Evolutionary conservation across 345 rosid species (phyloP).

Genomic region (Gossypium stocksii): DNA sequence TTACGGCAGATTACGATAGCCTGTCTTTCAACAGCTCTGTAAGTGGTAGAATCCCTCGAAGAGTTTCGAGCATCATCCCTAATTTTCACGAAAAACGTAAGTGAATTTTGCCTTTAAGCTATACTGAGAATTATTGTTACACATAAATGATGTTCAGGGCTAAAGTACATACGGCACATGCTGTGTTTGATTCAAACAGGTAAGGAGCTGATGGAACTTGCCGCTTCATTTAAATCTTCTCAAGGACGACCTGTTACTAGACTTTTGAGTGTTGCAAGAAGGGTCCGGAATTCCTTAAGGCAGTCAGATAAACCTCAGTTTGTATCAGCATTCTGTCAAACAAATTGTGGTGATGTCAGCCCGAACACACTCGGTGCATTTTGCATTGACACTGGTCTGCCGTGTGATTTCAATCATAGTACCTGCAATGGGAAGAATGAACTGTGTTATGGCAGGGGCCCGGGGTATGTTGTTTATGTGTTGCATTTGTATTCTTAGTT

Average conservation of each 20-base stretch:
- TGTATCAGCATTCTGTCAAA: slow-evolving; percentile 73
- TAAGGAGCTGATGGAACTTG: slow-evolving; percentile 65
- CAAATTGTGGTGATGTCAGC: slow-evolving; percentile 81
- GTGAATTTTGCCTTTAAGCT: slow-evolving; percentile 10
- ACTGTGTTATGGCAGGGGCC: slow-evolving; percentile 66
- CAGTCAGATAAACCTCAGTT: slow-evolving; percentile 52
- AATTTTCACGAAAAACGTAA: slow-evolving; percentile 40
- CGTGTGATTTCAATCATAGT: slow-evolving; percentile 75
- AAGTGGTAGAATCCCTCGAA: slow-evolving; percentile 37
- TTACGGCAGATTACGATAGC: background rate
- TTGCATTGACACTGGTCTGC: slow-evolving; percentile 57
- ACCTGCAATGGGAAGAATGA: slow-evolving; percentile 82
- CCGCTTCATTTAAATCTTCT: slow-evolving; percentile 54
- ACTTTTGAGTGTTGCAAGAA: slow-evolving; percentile 44
- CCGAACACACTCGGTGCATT: slow-evolving; percentile 60
- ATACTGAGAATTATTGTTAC: background rate
- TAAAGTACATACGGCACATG: slow-evolving; percentile 15
- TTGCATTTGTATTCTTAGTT: background rate
- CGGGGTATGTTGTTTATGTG: slow-evolving; percentile 43
- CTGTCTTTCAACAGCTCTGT: background rate
- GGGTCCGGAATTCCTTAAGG: slow-evolving; percentile 59
- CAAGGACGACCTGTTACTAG: slow-evolving; percentile 52
- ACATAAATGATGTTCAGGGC: background rate
- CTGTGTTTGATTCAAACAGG: slow-evolving; percentile 26
- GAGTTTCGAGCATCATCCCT: slow-evolving; percentile 57